Base-by-base conservation (phyloP, 768 basidiomycete genomes). In the Cystofilobasidium ferigula region DNA sequence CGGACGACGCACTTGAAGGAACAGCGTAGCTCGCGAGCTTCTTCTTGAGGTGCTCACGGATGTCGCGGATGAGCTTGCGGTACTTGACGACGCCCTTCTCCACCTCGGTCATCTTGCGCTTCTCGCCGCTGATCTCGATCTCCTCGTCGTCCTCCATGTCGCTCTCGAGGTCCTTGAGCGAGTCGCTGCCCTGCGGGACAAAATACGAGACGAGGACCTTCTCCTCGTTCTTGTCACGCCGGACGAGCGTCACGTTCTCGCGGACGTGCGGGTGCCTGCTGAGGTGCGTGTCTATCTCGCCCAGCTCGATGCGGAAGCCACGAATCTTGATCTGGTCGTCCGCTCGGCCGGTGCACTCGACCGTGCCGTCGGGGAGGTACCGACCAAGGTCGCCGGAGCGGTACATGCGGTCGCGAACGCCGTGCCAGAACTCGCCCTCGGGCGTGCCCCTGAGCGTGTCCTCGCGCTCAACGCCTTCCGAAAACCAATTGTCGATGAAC, bases 301-400 rank as follows among this genome's bases (percentile, higher is more conserved):
- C 93, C 9, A 98, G 82, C 75, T 99, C 95, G 72, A 99, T 98
- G 30, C 95, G 82, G 85, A 99, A 99, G 1, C 95, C 95, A 62
- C 95, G 88, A 76, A 99, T 98, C 79, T 99, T 98, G 78, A 99
- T 89, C 74, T 99, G 95, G 74, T 98, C 94, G 74, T 99, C 95
- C 1, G 94, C 93, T 26, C 95, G 84, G 24, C 95, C 95, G 0
- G 89, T 92, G 74, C 95, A 98, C 76, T 99, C 95, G 14, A 99
- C 95, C 36, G 83, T 84, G 6, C 95, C 95, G 74, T 87, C 82
- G 1, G 95, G 89, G 36, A 87, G 79, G 76, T 99, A 99, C 7
- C 95, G 85, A 2, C 95, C 95, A 5, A 99, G 82, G 77, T 99
- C 95, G 26, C 95, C 95, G 34, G 91, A 91, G 70, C 91, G 85